phyloP scores from a whole-genome alignment of 768 basidiomycete genomes.

The Leccinum broughii region DNA sequence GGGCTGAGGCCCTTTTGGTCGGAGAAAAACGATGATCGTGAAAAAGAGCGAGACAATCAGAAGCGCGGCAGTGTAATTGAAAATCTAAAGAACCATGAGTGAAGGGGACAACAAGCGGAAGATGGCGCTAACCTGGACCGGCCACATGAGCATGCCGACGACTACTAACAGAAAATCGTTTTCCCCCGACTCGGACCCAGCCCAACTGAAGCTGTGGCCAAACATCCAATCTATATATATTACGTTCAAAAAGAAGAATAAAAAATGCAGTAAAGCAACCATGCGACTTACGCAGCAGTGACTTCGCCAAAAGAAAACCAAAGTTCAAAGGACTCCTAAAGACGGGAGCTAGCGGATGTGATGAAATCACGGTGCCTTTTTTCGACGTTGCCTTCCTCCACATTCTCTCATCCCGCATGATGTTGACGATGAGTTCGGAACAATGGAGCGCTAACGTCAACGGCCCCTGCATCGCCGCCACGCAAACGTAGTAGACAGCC shows the following conservation, averaged over 20 bases:
- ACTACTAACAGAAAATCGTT: constrained; percentile 8
- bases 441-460: constrained; percentile 31
- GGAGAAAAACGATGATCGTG: constrained; percentile 10
- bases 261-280: too few species aligned
- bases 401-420: constrained; percentile 28
- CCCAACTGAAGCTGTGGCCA: constrained; percentile 17
- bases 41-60: constrained; percentile 24
- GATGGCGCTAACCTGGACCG: constrained; percentile 22
- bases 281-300: constrained; percentile 27
- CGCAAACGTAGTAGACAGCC: constrained; percentile 25
- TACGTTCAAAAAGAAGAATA: neutral
- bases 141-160: constrained; percentile 27
- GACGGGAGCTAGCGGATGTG: constrained; percentile 24
- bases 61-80: constrained; percentile 26
- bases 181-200: neutral
- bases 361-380: constrained; percentile 14
- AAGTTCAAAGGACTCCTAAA: constrained; percentile 21
- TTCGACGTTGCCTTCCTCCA: constrained; percentile 27
- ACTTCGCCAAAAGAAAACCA: constrained; percentile 21
- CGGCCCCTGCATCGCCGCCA: constrained; percentile 29
- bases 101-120: neutral
- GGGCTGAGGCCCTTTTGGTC: constrained; percentile 29
- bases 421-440: constrained; percentile 30
- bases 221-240: constrained; percentile 33
- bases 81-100: constrained; percentile 18